Percentiles rank a stretch among this genome's conserved stretches.
Evolutionary conservation across 768 basidiomycete species (phyloP).

Genomic region (Tephrocybe sp.): DNA sequence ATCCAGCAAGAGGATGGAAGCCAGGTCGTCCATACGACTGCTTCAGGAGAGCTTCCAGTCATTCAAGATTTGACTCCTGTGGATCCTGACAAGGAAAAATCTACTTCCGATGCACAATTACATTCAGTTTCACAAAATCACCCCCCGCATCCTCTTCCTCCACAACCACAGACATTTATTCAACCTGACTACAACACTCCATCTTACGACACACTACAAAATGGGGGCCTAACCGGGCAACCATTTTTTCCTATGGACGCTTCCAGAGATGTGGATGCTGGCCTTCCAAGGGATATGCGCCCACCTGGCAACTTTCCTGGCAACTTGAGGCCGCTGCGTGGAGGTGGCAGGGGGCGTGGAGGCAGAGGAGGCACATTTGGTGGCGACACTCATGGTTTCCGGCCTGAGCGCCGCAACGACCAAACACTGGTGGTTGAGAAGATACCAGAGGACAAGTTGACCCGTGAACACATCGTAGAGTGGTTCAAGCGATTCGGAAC

Average conservation of each 20-base stretch:
- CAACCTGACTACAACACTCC: constrained; percentile 13
- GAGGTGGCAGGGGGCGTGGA: constrained; percentile 44
- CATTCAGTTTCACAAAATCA: constrained; percentile 26
- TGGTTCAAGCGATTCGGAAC: constrained; percentile 94
- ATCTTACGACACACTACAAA: constrained; percentile 23
- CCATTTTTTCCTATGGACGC: constrained; percentile 23
- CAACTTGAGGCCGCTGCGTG: constrained; percentile 29
- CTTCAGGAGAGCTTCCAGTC: constrained; percentile 76
- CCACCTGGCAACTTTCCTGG: constrained; percentile 26
- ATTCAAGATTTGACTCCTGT: constrained; percentile 81
- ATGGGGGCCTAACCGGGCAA: constrained; percentile 20
- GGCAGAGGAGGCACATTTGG: constrained; percentile 61
- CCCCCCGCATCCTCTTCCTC: constrained; percentile 20
- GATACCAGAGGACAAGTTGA: constrained; percentile 83
- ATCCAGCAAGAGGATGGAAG: constrained; percentile 52
- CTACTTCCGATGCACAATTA: constrained; percentile 19
- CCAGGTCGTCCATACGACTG: constrained; percentile 34
- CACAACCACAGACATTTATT: constrained; percentile 16
- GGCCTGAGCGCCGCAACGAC: constrained; percentile 64
- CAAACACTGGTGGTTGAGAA: constrained; percentile 93
- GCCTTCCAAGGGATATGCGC: constrained; percentile 32
- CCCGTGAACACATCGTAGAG: constrained; percentile 72
- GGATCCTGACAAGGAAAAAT: constrained; percentile 33
- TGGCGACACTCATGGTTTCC: constrained; percentile 66
- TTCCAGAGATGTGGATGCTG: constrained; percentile 32